Evolutionary conservation across 2,329 filamentous ascomycete genomes (phyloP), one percentile per base, ranked within the genome.

Genomic region (Nigrospora osmanthi): DNA sequence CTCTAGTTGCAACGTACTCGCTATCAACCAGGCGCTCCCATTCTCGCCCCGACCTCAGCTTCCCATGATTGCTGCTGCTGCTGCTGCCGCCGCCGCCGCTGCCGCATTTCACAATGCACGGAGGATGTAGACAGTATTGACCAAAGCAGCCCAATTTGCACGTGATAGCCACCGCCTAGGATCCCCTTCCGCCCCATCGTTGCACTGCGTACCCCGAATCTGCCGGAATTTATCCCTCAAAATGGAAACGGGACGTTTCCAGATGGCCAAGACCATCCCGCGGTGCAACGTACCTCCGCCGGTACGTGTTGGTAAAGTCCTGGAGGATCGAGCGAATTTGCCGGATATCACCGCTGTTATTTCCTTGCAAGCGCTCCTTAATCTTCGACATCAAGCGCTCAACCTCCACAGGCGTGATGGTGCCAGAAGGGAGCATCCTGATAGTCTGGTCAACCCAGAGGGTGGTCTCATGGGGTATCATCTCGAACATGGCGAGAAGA

Each of bases 231-330:
- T 66, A 81, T 48, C 78, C 77, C 47, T 68, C 70, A 60, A 95
- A 97, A 55, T 87, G 85, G 70, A 97, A 97, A 52, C 87, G 81
- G 17, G 85, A 81, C 19, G 89, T 89, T 67, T 95, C 89, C 47
- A 97, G 70, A 59, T 89, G 78, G 4, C 91, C 91, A 36, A 97
- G 71, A 1, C 91, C 91, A 61, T 97, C 91, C 49, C 91, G 74
- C 7, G 93, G 93, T n/a, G 93, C 91, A 39, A 98, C 87, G 59
- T 98, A 96, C 50, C 94, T 79, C 59, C 94, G 78, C 42, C 94
- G 81, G 65, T 98, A 98, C 30, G 83, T 87, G 62, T 91, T 95
- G 19, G 93, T 97, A 62, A 98, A 98, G 66, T 98, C 94, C 68
- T 97, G 93, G 46, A 98, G 75, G 32, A 95, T 73, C 23, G 80